Conservation (phyloP, 2,329 filamentous ascomycete species). For the Fusarium proliferatum region DNA sequence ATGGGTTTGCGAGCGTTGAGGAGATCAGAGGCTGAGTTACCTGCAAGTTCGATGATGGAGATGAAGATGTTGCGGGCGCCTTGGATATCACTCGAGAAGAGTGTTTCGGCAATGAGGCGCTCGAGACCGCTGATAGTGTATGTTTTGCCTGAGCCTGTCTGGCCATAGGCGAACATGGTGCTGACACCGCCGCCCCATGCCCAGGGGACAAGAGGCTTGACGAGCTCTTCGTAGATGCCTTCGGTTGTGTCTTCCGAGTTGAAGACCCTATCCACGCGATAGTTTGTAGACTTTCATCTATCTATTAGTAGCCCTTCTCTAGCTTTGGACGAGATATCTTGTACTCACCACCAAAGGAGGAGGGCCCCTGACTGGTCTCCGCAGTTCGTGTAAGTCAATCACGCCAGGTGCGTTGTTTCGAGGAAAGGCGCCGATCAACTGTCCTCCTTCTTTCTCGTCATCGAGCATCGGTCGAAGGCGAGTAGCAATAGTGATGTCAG, state of each 20-base stretch:
- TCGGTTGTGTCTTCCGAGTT: slow-evolving; percentile 50
- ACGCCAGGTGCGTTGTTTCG: slow-evolving; percentile 1
- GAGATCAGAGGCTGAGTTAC: slow-evolving; percentile 53
- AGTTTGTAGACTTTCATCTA: slow-evolving; percentile 47
- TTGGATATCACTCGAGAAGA: slow-evolving; percentile 44
- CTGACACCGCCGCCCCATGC: slow-evolving; percentile 59
- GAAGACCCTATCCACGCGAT: slow-evolving; percentile 52
- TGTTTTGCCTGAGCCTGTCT: slow-evolving; percentile 62
- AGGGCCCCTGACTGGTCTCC: slow-evolving; percentile 46
- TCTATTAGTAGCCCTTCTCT: background rate
- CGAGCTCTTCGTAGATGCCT: slow-evolving; percentile 54
- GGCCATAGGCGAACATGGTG: slow-evolving; percentile 62
- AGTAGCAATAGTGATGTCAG: slow-evolving; percentile 52
- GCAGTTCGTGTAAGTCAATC: slow-evolving; percentile 54
- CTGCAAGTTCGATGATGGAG: slow-evolving; percentile 54
- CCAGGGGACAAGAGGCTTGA: slow-evolving; percentile 57
- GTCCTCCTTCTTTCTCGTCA: slow-evolving; percentile 48
- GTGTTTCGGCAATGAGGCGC: slow-evolving; percentile 51
- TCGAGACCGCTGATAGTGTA: slow-evolving; percentile 57
- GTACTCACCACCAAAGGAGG: slow-evolving; percentile 47
- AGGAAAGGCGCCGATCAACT: slow-evolving; percentile 40
- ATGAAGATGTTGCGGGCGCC: slow-evolving; percentile 49
- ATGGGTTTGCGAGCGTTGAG: slow-evolving; percentile 56
- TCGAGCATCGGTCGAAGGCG: slow-evolving; percentile 52
- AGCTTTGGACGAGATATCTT: background rate